Base-by-base conservation (phyloP, 352 stramenopile genomes). In the Globisporangium nagaii region DNA sequence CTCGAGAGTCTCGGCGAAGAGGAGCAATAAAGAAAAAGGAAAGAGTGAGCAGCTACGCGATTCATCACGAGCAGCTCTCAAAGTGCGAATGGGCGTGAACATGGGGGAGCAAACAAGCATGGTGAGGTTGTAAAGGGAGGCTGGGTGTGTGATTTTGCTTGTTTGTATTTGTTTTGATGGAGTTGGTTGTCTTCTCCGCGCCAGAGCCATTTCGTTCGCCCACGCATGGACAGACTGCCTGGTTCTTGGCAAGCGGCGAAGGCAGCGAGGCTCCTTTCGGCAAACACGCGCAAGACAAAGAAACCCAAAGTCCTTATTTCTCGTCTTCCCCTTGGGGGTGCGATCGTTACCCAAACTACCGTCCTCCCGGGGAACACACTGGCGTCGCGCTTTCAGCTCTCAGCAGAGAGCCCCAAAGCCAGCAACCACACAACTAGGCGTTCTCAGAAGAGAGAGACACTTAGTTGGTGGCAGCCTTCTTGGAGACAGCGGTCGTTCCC, bases 391-490 rank as follows among this genome's bases (percentile, higher is more conserved):
- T 49, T 24, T 52, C 40, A 30, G 12, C 20, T 37, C 27, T 49
- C 37, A 24, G 6, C 1, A 35, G 2, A 31, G n/a, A 10, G 10
- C 42, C 1, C 17, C 39, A 43, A 35, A 25, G 19, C 25, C 43
- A 22, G 46, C 34, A 37, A 19, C 37, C 39, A 24, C 28, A 22
- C 40, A 58, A 36, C 32, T 25, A 36, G n/a, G 5, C 22, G 12
- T 5, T 13, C 13, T 43, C 5, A 10, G n/a, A n/a, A n/a, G n/a
- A n/a, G n/a, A n/a, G 55, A 58, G 25, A 60, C 60, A 65, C 68
- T 88, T 92, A 94, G 81, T 94, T 94, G 71, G 81, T 92, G 64
- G 84, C 84, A 46, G 82, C 82, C 77, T 94, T 94, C 82, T 94
- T 94, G 55, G 84, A 94, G 61, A 90, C 75, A 57, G 84, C 82